These are phyloP conservation scores for Shiraia sp. DNA, from an alignment of 2,329 filamentous ascomycete species.

Conservation along the genomic window DNA sequence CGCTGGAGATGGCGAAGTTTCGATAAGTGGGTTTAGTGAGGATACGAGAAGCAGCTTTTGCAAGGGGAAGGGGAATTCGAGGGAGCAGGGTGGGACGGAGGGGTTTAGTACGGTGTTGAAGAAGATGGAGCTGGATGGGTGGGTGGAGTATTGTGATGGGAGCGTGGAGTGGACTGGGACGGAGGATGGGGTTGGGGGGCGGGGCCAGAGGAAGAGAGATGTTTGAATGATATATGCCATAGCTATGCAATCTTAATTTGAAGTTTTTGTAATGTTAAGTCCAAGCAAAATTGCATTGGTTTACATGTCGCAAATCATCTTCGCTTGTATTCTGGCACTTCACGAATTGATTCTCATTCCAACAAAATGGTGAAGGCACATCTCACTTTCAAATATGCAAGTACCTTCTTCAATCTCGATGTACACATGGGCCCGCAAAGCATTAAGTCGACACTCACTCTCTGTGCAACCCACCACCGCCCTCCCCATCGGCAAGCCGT, in stretches of 20 bases:
- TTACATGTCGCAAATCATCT: neutral
- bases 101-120: constrained; percentile 69
- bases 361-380: no score
- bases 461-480: no score
- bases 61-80: constrained; percentile 36
- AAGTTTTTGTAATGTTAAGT: no score
- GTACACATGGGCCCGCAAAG: no score
- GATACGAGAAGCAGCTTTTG: constrained; percentile 47
- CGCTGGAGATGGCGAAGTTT: constrained; percentile 31
- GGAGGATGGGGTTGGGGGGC: constrained; percentile 12
- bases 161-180: constrained; percentile 26
- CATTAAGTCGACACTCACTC: no score
- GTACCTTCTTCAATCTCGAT: no score
- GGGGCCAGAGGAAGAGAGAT: neutral
- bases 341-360: no score
- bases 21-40: constrained; percentile 38
- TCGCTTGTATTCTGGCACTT: neutral
- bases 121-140: constrained; percentile 65
- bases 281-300: no score
- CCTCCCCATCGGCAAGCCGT: no score
- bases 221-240: neutral
- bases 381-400: no score
- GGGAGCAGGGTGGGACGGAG: constrained; percentile 46
- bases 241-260: neutral
- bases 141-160: constrained; percentile 60